These are phyloP conservation scores for Ceratocystis harringtonii DNA, from an alignment of 2,329 filamentous ascomycete genomes.

Conservation along the genomic window DNA sequence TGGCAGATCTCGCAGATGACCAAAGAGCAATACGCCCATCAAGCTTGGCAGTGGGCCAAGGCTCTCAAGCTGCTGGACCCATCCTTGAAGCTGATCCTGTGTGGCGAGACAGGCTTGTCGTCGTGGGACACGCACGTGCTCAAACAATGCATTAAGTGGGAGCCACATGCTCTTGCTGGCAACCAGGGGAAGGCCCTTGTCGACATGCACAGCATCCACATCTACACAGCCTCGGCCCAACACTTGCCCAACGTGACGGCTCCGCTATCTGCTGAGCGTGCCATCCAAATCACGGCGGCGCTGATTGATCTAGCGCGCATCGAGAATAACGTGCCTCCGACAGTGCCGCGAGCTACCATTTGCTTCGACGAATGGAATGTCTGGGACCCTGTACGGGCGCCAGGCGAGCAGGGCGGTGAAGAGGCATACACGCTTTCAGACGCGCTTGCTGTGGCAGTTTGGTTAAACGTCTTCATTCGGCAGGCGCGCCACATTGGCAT, in stretches of 20 bases:
- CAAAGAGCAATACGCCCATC: constrained; percentile 53
- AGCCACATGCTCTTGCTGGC: constrained; percentile 24
- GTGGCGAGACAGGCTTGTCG: constrained; percentile 53
- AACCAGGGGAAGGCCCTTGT: constrained; percentile 34
- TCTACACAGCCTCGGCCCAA: constrained; percentile 50
- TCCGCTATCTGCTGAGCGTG: constrained; percentile 54
- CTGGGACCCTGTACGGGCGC: constrained; percentile 58
- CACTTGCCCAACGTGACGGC: constrained; percentile 35
- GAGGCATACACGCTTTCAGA: constrained; percentile 60
- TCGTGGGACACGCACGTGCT: constrained; percentile 62
- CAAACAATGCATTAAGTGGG: constrained; percentile 44
- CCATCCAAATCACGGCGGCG: constrained; percentile 52
- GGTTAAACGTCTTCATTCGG: constrained; percentile 62
- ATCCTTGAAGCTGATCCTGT: constrained; percentile 53
- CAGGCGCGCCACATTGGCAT: constrained; percentile 58
- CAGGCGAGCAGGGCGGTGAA: constrained; percentile 56
- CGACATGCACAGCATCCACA: constrained; percentile 69
- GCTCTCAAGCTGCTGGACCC: constrained; percentile 58
- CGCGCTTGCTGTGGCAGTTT: constrained; percentile 57
- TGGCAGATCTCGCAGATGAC: constrained; percentile 55
- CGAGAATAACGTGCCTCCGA: constrained; percentile 46
- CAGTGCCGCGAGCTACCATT: constrained; percentile 50
- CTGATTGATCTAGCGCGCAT: constrained; percentile 61
- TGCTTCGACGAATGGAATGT: constrained; percentile 83
- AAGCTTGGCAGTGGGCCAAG: constrained; percentile 57